Evolutionary conservation across 768 basidiomycete genomes (phyloP), one percentile per base, ranked within the genome.

Genomic region (Solioccasus polychromus): DNA sequence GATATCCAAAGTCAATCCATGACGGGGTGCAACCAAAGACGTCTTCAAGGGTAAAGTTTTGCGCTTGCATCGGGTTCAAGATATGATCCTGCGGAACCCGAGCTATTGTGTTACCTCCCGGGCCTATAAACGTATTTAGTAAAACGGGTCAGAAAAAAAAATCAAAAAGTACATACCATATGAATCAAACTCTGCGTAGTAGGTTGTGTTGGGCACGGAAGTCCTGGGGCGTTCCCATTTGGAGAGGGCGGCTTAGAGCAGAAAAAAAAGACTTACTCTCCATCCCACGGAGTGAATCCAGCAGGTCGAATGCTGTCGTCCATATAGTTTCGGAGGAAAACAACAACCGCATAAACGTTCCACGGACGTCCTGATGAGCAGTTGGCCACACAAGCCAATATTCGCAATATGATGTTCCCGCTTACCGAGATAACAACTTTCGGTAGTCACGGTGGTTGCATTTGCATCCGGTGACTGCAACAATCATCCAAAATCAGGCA

Each of bases 401-500:
- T 10, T 35, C 12, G 22, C 28, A 38, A 51, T 30, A 24, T n/a
- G n/a, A 12, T 8, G 1, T n/a, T 14, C 30, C 35, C 26, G 22
- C 6, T 42, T 41, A 69, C 82, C 81, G 8, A 85, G 67, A 59
- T 71, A 83, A 52, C 81, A 81, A 7, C 54, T 55, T 2, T 67
- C 69, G 5, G 58, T 55, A 5, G 76, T 78, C n/a, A 70, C 66
- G 1, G 72, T 68, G 0, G 76, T 75, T 7, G 68, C 53, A 54
- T 80, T 79, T 1, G 78, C 78, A 58, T 83, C 80, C 0, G 80
- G 79, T 19, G 80, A 82, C 81, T 80, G n/a, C n/a, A 8, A 47
- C 30, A 38, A 35, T 30, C 28, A 31, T 41, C 9, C 15, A 26
- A 14, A 10, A 18, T 41, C 17, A 30, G 12, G 10, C 3, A n/a